These are phyloP conservation scores for Cercospora sp. DNA, from an alignment of 2,329 filamentous ascomycete genomes.

Conservation along the genomic window DNA sequence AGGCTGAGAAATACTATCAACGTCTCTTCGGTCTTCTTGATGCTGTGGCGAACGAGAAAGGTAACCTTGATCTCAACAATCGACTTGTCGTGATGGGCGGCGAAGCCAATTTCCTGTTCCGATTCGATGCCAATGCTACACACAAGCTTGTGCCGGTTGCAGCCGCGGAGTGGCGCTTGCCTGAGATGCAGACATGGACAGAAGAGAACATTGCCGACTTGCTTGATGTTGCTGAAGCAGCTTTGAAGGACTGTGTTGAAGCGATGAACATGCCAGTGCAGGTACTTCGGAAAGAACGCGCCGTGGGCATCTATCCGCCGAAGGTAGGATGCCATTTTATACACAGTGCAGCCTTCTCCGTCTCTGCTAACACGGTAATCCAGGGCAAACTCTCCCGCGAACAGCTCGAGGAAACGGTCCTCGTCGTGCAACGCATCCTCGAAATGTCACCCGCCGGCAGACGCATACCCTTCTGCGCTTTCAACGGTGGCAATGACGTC, in stretches of 20 bases:
- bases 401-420: conserved; percentile 89
- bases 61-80: conserved; percentile 13
- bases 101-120: conserved; percentile 93
- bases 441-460: conserved; percentile 73
- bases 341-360: neutral
- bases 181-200: conserved; percentile 75
- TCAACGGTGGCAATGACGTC: conserved; percentile 96
- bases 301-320: conserved; percentile 52
- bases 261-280: conserved; percentile 77
- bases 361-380: neutral
- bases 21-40: conserved; percentile 85
- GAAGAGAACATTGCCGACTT: conserved; percentile 74
- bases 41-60: conserved; percentile 62
- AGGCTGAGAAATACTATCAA: conserved; percentile 80
- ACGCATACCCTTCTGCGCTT: conserved; percentile 86
- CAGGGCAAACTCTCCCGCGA: conserved; percentile 66
- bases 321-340: conserved; percentile 53
- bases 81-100: conserved; percentile 85
- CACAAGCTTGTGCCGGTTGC: conserved; percentile 68
- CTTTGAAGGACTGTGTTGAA: conserved; percentile 76
- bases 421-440: conserved; percentile 89
- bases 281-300: conserved; percentile 81
- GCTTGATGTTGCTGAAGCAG: conserved; percentile 85
- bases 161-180: conserved; percentile 68
- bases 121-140: conserved; percentile 65